Percentiles rank a stretch among this genome's conserved stretches.
Evolutionary conservation across 1,139 yeast genomes (phyloP).

Genomic region (Kazachstania sp.): DNA sequence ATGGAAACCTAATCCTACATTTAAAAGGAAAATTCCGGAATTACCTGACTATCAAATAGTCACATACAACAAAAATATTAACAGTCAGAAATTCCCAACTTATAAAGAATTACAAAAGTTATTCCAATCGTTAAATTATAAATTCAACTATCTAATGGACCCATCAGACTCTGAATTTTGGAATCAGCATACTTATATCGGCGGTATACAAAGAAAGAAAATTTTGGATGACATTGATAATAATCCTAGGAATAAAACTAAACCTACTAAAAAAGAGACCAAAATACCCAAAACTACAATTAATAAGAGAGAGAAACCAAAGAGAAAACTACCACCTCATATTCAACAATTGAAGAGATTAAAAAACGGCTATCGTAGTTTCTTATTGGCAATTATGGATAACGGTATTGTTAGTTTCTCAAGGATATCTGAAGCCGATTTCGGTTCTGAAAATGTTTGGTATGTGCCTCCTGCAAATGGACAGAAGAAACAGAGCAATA

Average conservation of each 20-base stretch:
- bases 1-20: constrained; percentile 75
- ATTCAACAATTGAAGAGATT: constrained; percentile 31
- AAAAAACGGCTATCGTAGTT: constrained; percentile 42
- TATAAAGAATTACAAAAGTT: constrained; percentile 30
- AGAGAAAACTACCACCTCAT: constrained; percentile 22
- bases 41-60: constrained; percentile 68
- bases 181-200: constrained; percentile 19
- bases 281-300: constrained; percentile 12
- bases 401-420: constrained; percentile 66
- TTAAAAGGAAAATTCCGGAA: constrained; percentile 63
- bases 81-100: constrained; percentile 43
- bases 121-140: constrained; percentile 23
- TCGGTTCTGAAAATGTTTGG: constrained; percentile 38
- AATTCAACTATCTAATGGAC: constrained; percentile 23
- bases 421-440: constrained; percentile 50
- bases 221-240: constrained; percentile 16
- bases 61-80: constrained; percentile 45
- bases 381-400: constrained; percentile 60
- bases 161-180: constrained; percentile 15
- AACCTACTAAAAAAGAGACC: constrained; percentile 11
- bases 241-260: constrained; percentile 3
- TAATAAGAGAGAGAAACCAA: constrained; percentile 27
- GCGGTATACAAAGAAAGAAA: constrained; percentile 23
- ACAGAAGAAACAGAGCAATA: not conserved
- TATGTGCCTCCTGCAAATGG: constrained; percentile 9